Evolutionary conservation across 257 asterid genomes (phyloP).

Genomic region (Cinchona pubescens): DNA sequence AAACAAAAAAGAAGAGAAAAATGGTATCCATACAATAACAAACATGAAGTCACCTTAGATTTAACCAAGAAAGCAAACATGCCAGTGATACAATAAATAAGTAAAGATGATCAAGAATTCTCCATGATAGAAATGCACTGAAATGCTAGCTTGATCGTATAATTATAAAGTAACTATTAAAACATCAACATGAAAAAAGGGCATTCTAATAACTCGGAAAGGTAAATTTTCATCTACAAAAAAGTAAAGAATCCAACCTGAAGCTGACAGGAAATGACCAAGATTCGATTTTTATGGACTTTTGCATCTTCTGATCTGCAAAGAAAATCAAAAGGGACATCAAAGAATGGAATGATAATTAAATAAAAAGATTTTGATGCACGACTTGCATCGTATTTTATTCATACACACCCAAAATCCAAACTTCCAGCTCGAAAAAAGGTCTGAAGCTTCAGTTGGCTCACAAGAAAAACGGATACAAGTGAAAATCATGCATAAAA

Average conservation of each 20-base stretch:
- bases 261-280: not conserved
- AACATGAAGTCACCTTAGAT: not conserved
- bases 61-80: not conserved
- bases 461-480: not conserved
- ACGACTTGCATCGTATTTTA: conserved; percentile 8
- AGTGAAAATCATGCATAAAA: not conserved
- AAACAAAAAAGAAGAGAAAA: not conserved
- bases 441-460: not conserved
- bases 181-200: not conserved
- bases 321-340: not conserved
- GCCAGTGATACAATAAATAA: not conserved
- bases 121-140: not conserved
- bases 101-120: not conserved
- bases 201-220: not conserved
- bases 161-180: not conserved
- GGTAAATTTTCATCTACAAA: not conserved
- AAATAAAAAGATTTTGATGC: conserved; percentile 1
- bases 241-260: not conserved
- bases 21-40: conserved; percentile 5
- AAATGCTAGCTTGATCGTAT: not conserved
- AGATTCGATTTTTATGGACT: not conserved
- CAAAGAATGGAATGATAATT: not conserved
- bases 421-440: not conserved
- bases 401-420: not conserved
- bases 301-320: conserved; percentile 14